phyloP scores from a whole-genome alignment of 1,139 yeast genomes.

The Groenewaldozyma sp. region DNA sequence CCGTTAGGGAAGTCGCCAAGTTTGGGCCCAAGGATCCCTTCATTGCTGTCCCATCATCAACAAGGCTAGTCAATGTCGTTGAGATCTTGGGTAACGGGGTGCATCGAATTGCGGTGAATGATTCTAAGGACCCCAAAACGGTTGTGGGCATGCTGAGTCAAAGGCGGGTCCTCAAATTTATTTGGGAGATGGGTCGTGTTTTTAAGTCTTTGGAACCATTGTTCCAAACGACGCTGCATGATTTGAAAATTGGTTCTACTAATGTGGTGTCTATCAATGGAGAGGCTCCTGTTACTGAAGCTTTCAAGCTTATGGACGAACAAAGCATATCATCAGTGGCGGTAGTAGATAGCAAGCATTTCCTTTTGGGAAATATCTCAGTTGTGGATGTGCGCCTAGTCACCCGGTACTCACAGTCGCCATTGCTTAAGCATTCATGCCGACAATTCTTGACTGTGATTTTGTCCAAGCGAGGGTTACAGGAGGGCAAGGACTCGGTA shows the following conservation, averaged over 20 bases:
- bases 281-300: conserved; percentile 80
- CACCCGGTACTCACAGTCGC: conserved; percentile 73
- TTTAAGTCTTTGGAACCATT: conserved; percentile 73
- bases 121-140: conserved; percentile 34
- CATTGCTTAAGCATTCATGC: conserved; percentile 70
- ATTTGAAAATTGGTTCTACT: conserved; percentile 59
- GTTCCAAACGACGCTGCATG: conserved; percentile 56
- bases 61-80: conserved; percentile 61
- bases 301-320: conserved; percentile 72
- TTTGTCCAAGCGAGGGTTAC: conserved; percentile 78
- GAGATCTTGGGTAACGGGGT: conserved; percentile 87
- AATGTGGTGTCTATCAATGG: conserved; percentile 66
- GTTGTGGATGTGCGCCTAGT: conserved; percentile 88
- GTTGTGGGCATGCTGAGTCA: conserved; percentile 71
- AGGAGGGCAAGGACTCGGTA: conserved; percentile 90
- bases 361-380: conserved; percentile 81
- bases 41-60: conserved; percentile 59
- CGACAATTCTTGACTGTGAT: conserved; percentile 81
- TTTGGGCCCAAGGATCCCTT: conserved; percentile 84
- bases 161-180: conserved; percentile 67
- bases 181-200: conserved; percentile 87
- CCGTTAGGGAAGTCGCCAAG: conserved; percentile 68
- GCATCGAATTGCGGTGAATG: conserved; percentile 79
- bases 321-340: conserved; percentile 86
- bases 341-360: conserved; percentile 72